Conservation (phyloP, 139 green algal genomes). For the Spirogloea muscicola region DNA sequence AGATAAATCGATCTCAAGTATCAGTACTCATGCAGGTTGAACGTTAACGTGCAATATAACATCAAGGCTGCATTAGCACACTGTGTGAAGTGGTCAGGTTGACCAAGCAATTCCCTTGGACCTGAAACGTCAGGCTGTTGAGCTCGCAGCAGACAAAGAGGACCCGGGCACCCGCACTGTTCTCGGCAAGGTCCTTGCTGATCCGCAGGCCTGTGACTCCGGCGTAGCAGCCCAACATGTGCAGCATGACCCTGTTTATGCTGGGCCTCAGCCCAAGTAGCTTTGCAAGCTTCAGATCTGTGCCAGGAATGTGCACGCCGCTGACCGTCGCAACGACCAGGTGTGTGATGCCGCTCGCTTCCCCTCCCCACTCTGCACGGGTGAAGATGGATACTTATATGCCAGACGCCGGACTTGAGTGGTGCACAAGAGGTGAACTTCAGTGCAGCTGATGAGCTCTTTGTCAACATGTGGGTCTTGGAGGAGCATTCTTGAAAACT, state of each 20-base stretch:
- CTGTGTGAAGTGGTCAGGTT: too few relatives aligned
- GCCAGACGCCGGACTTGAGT: too few relatives aligned
- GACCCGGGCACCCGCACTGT: background rate
- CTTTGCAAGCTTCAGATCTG: background rate
- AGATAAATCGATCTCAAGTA: too few relatives aligned
- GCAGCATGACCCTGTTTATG: conserved; percentile 1
- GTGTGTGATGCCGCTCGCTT: background rate
- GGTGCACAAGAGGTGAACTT: too few relatives aligned
- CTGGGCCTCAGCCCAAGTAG: background rate
- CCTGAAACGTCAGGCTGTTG: conserved; percentile 12
- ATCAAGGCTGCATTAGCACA: too few relatives aligned
- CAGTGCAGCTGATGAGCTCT: too few relatives aligned
- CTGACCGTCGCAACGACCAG: conserved; percentile 7
- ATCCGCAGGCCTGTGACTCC: conserved; percentile 5
- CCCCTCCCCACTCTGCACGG: conserved; percentile 8
- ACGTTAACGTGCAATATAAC: too few relatives aligned
- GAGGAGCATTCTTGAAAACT: too few relatives aligned
- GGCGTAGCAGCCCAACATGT: conserved; percentile 13
- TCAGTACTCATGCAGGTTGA: too few relatives aligned
- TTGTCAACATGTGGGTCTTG: too few relatives aligned
- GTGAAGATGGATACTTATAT: too few relatives aligned
- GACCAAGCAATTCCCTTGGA: too few relatives aligned
- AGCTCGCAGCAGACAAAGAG: conserved; percentile 4
- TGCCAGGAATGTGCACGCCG: conserved; percentile 12
- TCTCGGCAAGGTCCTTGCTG: conserved; percentile 9